Percentiles rank a stretch among this genome's conserved stretches.
Conservation (phyloP, 1,284 basidiomycete genomes). For the Tetrapyrgos nigripes region DNA sequence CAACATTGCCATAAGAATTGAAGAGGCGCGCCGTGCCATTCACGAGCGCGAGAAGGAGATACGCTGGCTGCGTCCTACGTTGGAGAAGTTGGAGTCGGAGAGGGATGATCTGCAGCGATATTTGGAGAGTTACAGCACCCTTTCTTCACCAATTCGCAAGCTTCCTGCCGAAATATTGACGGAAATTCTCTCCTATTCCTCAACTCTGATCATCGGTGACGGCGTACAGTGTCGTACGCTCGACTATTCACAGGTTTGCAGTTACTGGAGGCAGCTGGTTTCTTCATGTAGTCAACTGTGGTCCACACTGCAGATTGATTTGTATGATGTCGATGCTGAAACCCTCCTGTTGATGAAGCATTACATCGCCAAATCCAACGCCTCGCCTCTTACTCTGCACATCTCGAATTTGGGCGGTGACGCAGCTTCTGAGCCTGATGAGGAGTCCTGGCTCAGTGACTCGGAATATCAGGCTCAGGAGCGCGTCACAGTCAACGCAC, state of each 20-base stretch:
- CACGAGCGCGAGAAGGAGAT: neutral
- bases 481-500: too few species aligned
- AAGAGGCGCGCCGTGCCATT: neutral
- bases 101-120: conserved; percentile 3
- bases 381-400: too few species aligned
- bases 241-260: neutral
- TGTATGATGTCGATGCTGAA: too few species aligned
- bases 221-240: neutral
- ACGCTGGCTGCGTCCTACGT: neutral
- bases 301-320: too few species aligned
- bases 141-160: conserved; percentile 4
- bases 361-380: too few species aligned
- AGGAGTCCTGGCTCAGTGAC: too few species aligned
- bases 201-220: neutral
- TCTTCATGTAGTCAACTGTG: too few species aligned
- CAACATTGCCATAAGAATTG: neutral
- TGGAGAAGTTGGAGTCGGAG: neutral
- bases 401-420: too few species aligned
- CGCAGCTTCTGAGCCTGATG: too few species aligned
- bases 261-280: conserved; percentile 4
- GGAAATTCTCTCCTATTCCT: neutral
- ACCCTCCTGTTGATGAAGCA: too few species aligned
- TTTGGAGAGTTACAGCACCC: conserved; percentile 4
- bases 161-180: conserved; percentile 6
- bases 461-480: too few species aligned